Evolutionary conservation across 352 stramenopile species (phyloP), one percentile per base, ranked within the genome.

Genomic region (Aphanomyces euteiches): DNA sequence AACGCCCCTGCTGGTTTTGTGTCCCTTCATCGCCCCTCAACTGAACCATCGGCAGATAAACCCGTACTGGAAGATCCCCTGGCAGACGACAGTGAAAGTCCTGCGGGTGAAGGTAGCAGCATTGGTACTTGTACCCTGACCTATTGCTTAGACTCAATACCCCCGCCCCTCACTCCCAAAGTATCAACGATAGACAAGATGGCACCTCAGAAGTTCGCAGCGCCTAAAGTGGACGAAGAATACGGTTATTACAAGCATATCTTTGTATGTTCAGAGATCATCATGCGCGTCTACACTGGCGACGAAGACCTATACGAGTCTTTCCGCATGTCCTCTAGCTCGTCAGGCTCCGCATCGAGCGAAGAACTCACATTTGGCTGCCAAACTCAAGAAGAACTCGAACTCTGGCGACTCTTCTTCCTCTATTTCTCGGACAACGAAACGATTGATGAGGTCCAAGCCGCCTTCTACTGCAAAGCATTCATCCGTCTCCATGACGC

Each of bases 171-270:
- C 15, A 70, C 64, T 40, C 64, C 64, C 36, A 47, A 56, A 12
- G 47, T 70, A 36, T 19, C 7, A 10, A 15, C 64, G 17, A 37
- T 40, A 28, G 19, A 61, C 17, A 61, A 58, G 50, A 12, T 36
- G 1, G 15, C 50, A 7, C 45, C n/a, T 19, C 45, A 53, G 45
- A 36, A 19, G 21, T 58, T 58, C 50, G 17, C 21, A 40, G 77
- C 41, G 54, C 84, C 83, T 7, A 85, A 92, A 56, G 85, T 87
- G 3, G 84, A 95, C 69, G 87, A 95, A 61, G 87, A 95, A 75
- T 95, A 95, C 72, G 87, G 87, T 5, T 95, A 89, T 73, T 95
- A 95, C 78, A 95, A 95, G 72, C 90, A 88, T 59, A 84, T 90
- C 65, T 95, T 95, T 68, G 72, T 95, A 40, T 95, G 87, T 77